phyloP scores from a whole-genome alignment of 75 land plant species.

The Selaginella moellendorffii region DNA sequence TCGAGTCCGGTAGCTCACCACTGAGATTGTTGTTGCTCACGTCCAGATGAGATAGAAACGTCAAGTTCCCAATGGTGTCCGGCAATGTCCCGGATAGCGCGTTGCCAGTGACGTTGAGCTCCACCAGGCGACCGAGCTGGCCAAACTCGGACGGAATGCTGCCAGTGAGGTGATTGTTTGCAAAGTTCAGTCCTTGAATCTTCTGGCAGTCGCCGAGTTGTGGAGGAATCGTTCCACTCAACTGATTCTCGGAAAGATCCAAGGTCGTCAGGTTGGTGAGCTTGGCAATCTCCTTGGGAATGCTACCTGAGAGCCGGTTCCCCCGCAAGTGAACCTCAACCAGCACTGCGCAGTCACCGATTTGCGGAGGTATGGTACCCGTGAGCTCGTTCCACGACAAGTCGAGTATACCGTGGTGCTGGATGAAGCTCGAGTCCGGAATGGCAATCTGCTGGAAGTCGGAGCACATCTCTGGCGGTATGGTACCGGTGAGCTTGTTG shows the following conservation, averaged over 20 bases:
- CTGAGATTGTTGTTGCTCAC: background rate
- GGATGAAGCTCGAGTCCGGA: conserved; percentile 7
- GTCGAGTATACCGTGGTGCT: conserved; percentile 9
- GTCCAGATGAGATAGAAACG: background rate
- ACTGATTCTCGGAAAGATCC: conserved; percentile 48
- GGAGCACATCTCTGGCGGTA: background rate
- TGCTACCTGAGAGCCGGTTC: conserved; percentile 39
- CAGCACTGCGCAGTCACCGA: conserved; percentile 34
- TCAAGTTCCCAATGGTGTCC: conserved; percentile 22
- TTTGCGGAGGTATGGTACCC: conserved; percentile 18
- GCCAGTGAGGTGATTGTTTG: conserved; percentile 32
- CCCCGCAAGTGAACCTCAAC: conserved; percentile 35
- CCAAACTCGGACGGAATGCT: conserved; percentile 21
- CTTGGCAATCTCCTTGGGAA: conserved; percentile 34
- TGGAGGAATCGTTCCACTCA: conserved; percentile 28
- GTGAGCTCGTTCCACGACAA: background rate
- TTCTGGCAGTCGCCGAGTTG: conserved; percentile 12
- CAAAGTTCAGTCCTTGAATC: conserved; percentile 37
- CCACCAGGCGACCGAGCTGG: conserved; percentile 27
- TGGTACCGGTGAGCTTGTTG: background rate
- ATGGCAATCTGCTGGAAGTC: background rate
- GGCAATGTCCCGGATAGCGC: conserved; percentile 41
- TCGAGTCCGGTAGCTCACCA: background rate
- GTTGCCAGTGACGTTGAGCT: conserved; percentile 45
- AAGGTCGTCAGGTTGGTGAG: conserved; percentile 43